Base-by-base conservation (phyloP, 352 stramenopile genomes). In the Aphanomyces cochlioides region DNA sequence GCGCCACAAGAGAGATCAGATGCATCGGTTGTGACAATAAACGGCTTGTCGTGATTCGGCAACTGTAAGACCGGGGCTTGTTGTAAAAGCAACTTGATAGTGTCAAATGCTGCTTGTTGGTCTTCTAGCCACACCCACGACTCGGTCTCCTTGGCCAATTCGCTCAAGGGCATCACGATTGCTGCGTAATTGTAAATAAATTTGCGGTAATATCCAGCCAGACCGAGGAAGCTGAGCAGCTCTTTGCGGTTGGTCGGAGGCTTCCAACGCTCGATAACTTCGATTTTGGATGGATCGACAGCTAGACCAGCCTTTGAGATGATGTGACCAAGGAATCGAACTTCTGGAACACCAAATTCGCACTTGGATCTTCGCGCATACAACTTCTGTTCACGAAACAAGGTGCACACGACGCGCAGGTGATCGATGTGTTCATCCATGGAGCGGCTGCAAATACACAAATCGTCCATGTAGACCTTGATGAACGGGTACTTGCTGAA, bases 11-110 rank as follows among this genome's bases (percentile, higher is more conserved):
- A 39, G 28, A 6, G 5, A 7, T 45, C 39, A 7, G 57, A 69
- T 13, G 67, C 67, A 63, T 69, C 67, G 5, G 66, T 68, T 12
- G 56, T 73, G 0, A 81, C 66, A 17, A 80, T 63, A 17, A 80
- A 84, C 10, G 0, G 56, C 34, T 59, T 28, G 3, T 57, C 59
- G 39, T 74, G 69, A 36, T 77, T 71, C 5, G 74, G 72, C 5
- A 77, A 39, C 56, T 69, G 39, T 28, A 70, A 57, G 36, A 74
- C 69, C 41, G 69, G 53, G n/a, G 69, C 60, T 59, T 71, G 60
- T 53, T 74, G 37, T 0, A 72, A 36, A 17, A 56, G 63, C 12
- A 60, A 41, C 57, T 69, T 75, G n/a, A 73, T 28, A 6, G 17
- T 63, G 15, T 15, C 19, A 40, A 73, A 75, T 3, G 72, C 65